Base-by-base conservation (phyloP, 73 alveolate genomes). In the Loxodes magnus region DNA sequence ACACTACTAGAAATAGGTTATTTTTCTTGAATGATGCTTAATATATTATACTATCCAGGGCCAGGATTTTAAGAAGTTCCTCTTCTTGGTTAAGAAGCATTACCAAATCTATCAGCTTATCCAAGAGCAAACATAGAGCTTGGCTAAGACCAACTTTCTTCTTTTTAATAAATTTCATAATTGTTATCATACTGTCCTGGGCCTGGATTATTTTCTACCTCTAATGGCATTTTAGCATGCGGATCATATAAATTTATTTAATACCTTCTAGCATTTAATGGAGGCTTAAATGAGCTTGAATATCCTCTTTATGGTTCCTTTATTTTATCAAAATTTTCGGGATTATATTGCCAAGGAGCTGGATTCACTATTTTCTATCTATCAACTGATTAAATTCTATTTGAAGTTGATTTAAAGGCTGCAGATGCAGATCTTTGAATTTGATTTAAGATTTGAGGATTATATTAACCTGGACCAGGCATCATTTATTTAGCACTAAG, bases 191-290 rank as follows among this genome's bases (percentile, higher is more conserved):
- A 77, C 21, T 52, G 49, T n/a, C 82, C 85, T 5, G 91, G 91
- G 23, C 91, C 91, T 10, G 91, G 91, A 14, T 22, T 54, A 4
- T 36, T 58, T 4, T 20, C 17, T 3, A 21, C 43, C 41, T 29
- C 16, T n/a, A 41, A 70, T n/a, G 41, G 61, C 3, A 42, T 65
- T 5, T 58, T 66, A 3, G 71, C 62, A 41, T 77, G 91, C 1
- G 91, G 91, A 36, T 77, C 76, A 39, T 77, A 71, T 14, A 77
- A 25, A 42, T 77, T 71, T 3, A 77, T 73, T 29, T 72, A 56
- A 3, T 69, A 69, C 24, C 71, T 77, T 56, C 51, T 43, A 37
- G 43, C 51, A 24, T 72, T 43, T 9, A 51, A 19, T 12, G 84
- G 91, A 24, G 5, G 26, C 38, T 28, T 41, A 38, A 76, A 70